Evolutionary conservation across 1,284 basidiomycete species (phyloP).

Genomic region (Neolentinus lepideus): DNA sequence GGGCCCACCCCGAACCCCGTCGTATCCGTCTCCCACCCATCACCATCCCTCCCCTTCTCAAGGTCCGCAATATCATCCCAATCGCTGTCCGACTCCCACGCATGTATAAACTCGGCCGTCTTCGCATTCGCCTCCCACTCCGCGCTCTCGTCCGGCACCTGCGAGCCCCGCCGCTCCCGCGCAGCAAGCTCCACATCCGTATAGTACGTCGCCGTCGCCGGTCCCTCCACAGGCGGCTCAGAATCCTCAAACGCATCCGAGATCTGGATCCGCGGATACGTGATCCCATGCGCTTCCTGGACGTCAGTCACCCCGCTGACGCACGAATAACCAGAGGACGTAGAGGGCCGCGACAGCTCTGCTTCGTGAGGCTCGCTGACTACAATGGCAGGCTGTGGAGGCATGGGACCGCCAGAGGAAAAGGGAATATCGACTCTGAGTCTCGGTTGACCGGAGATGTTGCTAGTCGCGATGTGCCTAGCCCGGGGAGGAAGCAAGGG

Average conservation of each 20-base stretch:
- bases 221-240: not conserved
- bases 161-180: not conserved
- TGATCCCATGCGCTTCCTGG: not conserved
- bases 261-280: not conserved
- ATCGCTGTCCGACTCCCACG: not conserved
- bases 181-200: not conserved
- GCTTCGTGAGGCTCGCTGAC: not conserved
- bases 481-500: not conserved
- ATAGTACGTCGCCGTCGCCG: not conserved
- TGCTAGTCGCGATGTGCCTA: not conserved
- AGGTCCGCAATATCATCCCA: slow-evolving; percentile 1
- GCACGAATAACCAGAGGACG: not conserved
- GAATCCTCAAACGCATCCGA: not conserved
- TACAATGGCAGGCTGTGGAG: not conserved
- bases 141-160: not conserved
- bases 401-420: not conserved
- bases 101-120: not conserved
- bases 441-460: not conserved
- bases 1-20: not conserved
- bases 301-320: not conserved
- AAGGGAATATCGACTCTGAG: not conserved
- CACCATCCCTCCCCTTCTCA: not conserved
- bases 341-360: not conserved
- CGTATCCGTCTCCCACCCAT: not conserved
- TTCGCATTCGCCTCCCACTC: not conserved